Percentiles rank a stretch among this genome's conserved stretches.
Conservation (phyloP, 2,329 filamentous ascomycete genomes). For the Nemania abortiva region DNA sequence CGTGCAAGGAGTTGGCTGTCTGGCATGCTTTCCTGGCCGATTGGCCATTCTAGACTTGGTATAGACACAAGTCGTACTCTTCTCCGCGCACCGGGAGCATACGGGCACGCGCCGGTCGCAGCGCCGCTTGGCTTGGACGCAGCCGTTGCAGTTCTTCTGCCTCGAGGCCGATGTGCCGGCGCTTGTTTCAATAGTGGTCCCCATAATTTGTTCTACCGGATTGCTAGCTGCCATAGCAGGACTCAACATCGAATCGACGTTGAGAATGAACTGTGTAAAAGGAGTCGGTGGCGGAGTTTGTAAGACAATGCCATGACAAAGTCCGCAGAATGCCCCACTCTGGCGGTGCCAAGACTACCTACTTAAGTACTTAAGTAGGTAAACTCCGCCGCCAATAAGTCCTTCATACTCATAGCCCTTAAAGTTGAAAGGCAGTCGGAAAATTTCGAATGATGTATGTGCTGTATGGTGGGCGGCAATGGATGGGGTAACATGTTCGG, state of each 20-base stretch:
- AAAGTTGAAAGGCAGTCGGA: no score
- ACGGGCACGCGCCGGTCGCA: conserved; percentile 55
- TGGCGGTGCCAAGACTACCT: conserved; percentile 33
- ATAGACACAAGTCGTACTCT: conserved; percentile 51
- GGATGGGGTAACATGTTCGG: neutral
- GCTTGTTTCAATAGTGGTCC: neutral
- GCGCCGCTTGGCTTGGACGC: conserved; percentile 56
- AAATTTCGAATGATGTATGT: no score
- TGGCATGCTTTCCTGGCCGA: conserved; percentile 2
- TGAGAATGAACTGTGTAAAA: conserved; percentile 4
- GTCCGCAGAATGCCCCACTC: conserved; percentile 35
- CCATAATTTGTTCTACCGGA: conserved; percentile 8
- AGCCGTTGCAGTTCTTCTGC: conserved; percentile 55
- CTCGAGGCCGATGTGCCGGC: conserved; percentile 39
- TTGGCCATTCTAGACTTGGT: conserved; percentile 36
- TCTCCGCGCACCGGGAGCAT: conserved; percentile 56
- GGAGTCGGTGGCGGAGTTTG: conserved; percentile 30
- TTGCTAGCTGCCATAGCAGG: neutral
- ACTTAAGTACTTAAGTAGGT: no score
- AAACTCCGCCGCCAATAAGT: conserved; percentile 28
- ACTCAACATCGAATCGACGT: neutral
- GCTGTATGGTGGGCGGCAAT: no score
- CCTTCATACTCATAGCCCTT: no score
- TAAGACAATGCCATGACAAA: conserved; percentile 9
- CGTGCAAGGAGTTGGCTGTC: conserved; percentile 5